Evolutionary conservation across 2,329 filamentous ascomycete genomes (phyloP).

Genomic region (Phaeosphaeriaceae sp.): DNA sequence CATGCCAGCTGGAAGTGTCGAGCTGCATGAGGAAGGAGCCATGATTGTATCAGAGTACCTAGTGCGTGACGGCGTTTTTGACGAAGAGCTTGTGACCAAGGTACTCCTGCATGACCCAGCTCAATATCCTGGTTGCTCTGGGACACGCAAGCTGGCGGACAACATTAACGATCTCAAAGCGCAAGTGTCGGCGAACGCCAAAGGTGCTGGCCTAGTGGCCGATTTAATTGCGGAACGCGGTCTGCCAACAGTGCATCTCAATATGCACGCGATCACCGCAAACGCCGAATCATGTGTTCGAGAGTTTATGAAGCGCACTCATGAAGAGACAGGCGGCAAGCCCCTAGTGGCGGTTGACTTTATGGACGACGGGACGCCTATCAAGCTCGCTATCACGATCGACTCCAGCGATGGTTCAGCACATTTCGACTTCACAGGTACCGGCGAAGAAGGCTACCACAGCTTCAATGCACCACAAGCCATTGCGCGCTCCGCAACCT

Average conservation of each 20-base stretch:
- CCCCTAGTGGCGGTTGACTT: slow-evolving; percentile 43
- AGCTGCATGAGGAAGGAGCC: slow-evolving; percentile 57
- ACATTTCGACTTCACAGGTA: slow-evolving; percentile 52
- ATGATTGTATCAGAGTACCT: slow-evolving; percentile 53
- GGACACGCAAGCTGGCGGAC: slow-evolving; percentile 40
- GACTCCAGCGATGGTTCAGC: slow-evolving; percentile 37
- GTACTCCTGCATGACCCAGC: slow-evolving; percentile 35
- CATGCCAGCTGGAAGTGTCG: slow-evolving; percentile 54
- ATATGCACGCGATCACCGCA: slow-evolving; percentile 50
- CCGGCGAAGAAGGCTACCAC: slow-evolving; percentile 43
- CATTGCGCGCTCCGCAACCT: slow-evolving; percentile 44
- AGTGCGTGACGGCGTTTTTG: slow-evolving; percentile 43
- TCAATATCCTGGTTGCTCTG: slow-evolving; percentile 39
- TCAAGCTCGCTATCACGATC: slow-evolving; percentile 45
- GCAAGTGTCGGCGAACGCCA: slow-evolving; percentile 43
- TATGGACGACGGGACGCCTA: slow-evolving; percentile 52
- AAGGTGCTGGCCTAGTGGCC: slow-evolving; percentile 45
- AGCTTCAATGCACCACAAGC: slow-evolving; percentile 42
- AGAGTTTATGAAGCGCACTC: slow-evolving; percentile 32
- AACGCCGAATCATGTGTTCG: slow-evolving; percentile 47
- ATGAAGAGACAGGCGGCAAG: slow-evolving; percentile 14
- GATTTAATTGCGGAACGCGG: slow-evolving; percentile 46
- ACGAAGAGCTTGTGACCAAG: slow-evolving; percentile 41
- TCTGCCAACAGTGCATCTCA: slow-evolving; percentile 45
- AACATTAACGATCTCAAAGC: slow-evolving; percentile 49